Evolutionary conservation across 148 eudicot genomes (phyloP), one percentile per base, ranked within the genome.

Genomic region (Arbutus unedo): DNA sequence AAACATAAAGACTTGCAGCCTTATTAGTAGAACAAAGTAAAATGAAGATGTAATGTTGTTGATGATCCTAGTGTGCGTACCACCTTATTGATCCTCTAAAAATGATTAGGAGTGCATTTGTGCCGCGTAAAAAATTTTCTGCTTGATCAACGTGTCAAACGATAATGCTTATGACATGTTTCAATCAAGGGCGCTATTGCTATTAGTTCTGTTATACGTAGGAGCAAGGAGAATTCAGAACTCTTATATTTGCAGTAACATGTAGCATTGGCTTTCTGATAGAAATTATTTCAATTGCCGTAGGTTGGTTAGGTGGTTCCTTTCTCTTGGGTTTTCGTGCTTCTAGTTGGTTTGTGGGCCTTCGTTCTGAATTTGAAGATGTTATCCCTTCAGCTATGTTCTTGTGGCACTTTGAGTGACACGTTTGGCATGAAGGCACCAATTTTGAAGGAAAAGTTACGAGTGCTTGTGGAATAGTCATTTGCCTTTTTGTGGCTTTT

Each of bases 11-110:
- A 45, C 31, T 10, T 60, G 72, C 81, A n/a, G 8, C n/a, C 53
- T 78, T 79, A 45, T 62, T 13, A 41, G 6, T 59, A 60, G 23
- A 77, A 45, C 5, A 59, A 71, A n/a, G 70, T 79, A 60, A 60
- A 50, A n/a, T 79, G 54, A 60, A 79, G 19, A 71, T 47, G 25
- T 67, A 45, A 14, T 31, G 38, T 41, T 41, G 38, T 41, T 68
- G 47, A 41, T 5, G 18, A 38, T 70, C 38, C 45, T 70, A 41
- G 74, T 70, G 8, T 15, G 6, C 70, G 16, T 68, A 14, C 45
- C 47, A 31, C 73, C 6, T 68, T 68, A 31, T 25, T 13, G 73
- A 66, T 25, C 71, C 41, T 38, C 73, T 25, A 10, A 38, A 31
- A 44, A 67, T 67, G 18, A 67, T 67, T 11, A 25, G 45, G 73